phyloP scores from a whole-genome alignment of 257 asterid genomes.

The Solanum neorickii region DNA sequence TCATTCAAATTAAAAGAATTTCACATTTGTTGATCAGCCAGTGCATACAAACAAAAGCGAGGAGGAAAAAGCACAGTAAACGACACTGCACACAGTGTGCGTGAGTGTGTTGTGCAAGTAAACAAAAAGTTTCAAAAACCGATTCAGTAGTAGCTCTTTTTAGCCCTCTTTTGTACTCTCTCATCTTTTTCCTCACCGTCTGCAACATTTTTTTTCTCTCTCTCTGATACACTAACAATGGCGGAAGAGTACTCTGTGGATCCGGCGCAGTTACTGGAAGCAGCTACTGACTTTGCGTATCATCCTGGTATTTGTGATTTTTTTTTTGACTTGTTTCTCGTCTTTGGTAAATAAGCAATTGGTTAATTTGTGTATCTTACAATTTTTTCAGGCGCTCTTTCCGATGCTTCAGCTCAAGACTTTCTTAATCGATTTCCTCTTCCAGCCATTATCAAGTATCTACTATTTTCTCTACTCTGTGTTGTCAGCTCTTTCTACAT shows the following conservation, averaged over 20 bases:
- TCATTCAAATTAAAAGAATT: too few relatives aligned
- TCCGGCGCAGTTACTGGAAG: constrained; percentile 59
- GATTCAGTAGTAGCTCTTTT: neutral
- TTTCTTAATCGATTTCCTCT: constrained; percentile 63
- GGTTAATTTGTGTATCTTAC: neutral
- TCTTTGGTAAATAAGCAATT: neutral
- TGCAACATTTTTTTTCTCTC: neutral
- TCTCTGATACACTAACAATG: constrained; percentile 14
- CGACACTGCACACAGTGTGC: neutral
- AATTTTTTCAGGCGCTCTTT: constrained; percentile 47
- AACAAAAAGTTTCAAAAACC: neutral
- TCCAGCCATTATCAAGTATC: constrained; percentile 61
- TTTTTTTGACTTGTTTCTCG: neutral
- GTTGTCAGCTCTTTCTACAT: neutral
- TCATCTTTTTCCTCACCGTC: neutral
- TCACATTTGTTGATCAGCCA: neutral
- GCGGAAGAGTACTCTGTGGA: constrained; percentile 70
- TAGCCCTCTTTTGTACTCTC: neutral
- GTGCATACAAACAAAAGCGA: neutral
- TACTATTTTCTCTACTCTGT: neutral
- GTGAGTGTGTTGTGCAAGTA: neutral
- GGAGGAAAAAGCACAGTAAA: neutral
- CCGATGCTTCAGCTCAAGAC: constrained; percentile 61
- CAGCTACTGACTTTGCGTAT: constrained; percentile 58
- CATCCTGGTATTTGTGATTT: constrained; percentile 28